phyloP scores from a whole-genome alignment of 2,329 filamentous ascomycete genomes.

The Aureobasidium sp. region DNA sequence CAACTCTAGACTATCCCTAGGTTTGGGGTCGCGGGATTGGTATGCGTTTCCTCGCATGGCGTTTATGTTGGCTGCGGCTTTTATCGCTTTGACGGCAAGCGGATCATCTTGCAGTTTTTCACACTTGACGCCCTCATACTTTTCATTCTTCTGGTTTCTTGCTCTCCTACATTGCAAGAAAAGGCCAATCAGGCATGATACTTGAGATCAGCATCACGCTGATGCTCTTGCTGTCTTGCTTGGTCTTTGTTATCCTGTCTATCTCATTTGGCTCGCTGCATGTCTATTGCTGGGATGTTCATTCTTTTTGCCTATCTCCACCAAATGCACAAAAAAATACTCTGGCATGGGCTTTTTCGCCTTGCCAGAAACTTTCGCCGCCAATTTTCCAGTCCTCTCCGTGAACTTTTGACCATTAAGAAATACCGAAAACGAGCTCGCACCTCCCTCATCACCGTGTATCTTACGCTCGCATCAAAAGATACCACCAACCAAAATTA shows the following conservation, averaged over 20 bases:
- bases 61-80: neutral
- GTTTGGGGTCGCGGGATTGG: neutral
- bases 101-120: neutral
- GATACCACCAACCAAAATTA: neutral
- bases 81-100: neutral
- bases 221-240: neutral
- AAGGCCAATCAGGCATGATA: neutral
- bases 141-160: neutral
- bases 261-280: neutral
- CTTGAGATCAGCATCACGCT: neutral
- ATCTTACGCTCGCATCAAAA: neutral
- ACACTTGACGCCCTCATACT: neutral
- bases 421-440: neutral
- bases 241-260: neutral
- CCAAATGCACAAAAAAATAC: constrained; percentile 10
- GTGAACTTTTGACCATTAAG: neutral
- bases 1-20: constrained; percentile 4
- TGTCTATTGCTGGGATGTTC: constrained; percentile 7
- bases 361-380: constrained; percentile 2
- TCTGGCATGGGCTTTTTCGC: neutral
- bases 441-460: neutral
- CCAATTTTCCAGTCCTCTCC: neutral
- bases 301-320: constrained; percentile 7
- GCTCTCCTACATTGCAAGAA: neutral
- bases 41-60: constrained; percentile 9